Conservation (phyloP, 2,329 filamentous ascomycete species). For the Claviceps arundinis region DNA sequence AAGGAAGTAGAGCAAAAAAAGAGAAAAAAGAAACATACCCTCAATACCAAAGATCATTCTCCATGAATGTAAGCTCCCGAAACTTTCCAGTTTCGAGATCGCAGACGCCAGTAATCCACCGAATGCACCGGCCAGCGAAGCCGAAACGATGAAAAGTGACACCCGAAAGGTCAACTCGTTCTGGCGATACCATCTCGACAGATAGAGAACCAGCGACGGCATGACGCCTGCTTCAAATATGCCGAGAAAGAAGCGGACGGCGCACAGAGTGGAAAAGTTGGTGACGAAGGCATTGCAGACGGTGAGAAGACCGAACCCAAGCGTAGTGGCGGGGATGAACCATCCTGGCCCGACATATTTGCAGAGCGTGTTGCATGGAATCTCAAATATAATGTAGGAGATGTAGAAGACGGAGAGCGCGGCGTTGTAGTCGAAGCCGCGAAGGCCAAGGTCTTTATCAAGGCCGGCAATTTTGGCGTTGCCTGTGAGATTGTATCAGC, state of each 20-base stretch:
- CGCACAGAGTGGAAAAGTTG: conserved; percentile 30
- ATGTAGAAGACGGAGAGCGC: conserved; percentile 51
- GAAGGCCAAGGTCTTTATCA: conserved; percentile 38
- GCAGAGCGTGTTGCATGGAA: conserved; percentile 48
- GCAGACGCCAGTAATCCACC: conserved; percentile 50
- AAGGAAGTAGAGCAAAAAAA: neutral
- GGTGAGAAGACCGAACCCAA: conserved; percentile 45
- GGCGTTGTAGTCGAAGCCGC: conserved; percentile 47
- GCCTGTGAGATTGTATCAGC: conserved; percentile 19
- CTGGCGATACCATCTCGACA: conserved; percentile 50
- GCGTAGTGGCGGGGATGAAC: conserved; percentile 45
- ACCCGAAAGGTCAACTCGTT: conserved; percentile 50
- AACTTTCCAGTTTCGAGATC: conserved; percentile 43
- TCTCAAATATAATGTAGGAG: conserved; percentile 52
- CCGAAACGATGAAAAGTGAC: conserved; percentile 52
- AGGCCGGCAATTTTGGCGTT: conserved; percentile 46
- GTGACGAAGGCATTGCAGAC: conserved; percentile 49
- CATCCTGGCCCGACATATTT: conserved; percentile 53
- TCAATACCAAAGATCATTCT: conserved; percentile 63
- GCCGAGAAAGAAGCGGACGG: conserved; percentile 46
- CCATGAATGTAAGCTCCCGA: conserved; percentile 46
- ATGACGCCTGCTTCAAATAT: conserved; percentile 53
- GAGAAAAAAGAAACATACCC: conserved; percentile 3
- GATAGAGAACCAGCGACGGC: conserved; percentile 52
- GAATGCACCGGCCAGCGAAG: conserved; percentile 52